Evolutionary conservation across 345 rosid species (phyloP).

Genomic region (Reutealis trisperma): DNA sequence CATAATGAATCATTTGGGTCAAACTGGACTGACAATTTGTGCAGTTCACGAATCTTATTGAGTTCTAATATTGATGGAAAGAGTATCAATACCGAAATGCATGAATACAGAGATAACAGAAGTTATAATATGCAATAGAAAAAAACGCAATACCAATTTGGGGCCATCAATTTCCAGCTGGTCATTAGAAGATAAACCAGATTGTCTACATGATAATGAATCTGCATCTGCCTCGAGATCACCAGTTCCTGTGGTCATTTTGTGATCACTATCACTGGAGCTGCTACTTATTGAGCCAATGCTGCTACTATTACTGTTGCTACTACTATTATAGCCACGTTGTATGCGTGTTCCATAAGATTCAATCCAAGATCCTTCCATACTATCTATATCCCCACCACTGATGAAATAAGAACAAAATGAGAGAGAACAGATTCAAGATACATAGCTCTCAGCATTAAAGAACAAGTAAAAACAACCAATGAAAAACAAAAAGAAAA

Average conservation of each 20-base stretch:
- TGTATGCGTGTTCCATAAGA: conserved; percentile 55
- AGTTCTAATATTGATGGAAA: not conserved
- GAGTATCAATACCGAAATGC: not conserved
- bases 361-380: conserved; percentile 67
- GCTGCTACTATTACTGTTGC: conserved; percentile 94
- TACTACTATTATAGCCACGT: conserved; percentile 76
- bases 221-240: conserved; percentile 99
- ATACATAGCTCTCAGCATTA: conserved; percentile 2
- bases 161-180: conserved; percentile 64
- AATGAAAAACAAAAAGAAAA: not conserved
- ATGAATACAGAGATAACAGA: not conserved
- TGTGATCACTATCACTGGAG: conserved; percentile 84
- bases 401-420: conserved; percentile 45
- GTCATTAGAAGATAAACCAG: conserved; percentile 77
- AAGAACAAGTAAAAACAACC: not conserved
- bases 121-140: conserved; percentile 7
- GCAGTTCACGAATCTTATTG: not conserved
- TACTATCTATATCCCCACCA: conserved; percentile 62
- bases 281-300: conserved; percentile 86
- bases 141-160: conserved; percentile 58
- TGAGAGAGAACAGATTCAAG: conserved; percentile 19
- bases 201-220: conserved; percentile 87
- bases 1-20: not conserved
- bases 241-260: conserved; percentile 62
- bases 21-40: not conserved